A percentile compares a stretch with the other conserved stretches of the same genome.
These are phyloP conservation scores for Alnus rubra DNA, from an alignment of 306 rosid genomes.

Conservation along the genomic window DNA sequence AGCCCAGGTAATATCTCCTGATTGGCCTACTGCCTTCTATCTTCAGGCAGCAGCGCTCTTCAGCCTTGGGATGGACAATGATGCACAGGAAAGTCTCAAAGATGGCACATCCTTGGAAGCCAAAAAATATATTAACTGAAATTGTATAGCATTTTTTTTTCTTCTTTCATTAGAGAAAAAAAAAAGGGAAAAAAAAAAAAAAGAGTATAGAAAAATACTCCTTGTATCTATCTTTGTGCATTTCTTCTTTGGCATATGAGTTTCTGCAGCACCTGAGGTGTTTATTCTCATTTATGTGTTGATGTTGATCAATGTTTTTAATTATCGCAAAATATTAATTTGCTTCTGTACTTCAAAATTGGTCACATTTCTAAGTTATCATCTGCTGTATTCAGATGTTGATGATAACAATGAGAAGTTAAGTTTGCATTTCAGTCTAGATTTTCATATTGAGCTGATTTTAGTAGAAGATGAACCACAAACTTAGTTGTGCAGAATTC, in stretches of 20 bases:
- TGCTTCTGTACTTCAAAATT: conserved; percentile 3
- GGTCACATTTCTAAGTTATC: neutral
- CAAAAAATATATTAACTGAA: conserved; percentile 60
- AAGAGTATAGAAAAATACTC: conserved; percentile 15
- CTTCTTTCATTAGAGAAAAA: conserved; percentile 20
- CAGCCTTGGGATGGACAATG: conserved; percentile 95
- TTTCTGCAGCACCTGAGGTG: conserved; percentile 29
- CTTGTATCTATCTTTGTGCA: conserved; percentile 37
- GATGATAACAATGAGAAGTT: neutral
- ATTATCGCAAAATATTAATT: neutral
- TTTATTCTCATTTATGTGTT: conserved; percentile 27
- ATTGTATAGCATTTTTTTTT: conserved; percentile 53
- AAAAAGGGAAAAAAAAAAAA: neutral
- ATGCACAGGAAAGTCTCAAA: conserved; percentile 90
- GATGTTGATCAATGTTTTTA: neutral
- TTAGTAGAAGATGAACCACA: neutral
- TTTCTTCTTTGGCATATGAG: conserved; percentile 33
- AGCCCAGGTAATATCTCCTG: conserved; percentile 81
- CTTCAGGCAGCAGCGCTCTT: conserved; percentile 93
- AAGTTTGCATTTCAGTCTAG: neutral
- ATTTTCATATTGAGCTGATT: neutral
- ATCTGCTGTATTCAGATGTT: neutral
- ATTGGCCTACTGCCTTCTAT: conserved; percentile 87
- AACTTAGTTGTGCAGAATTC: neutral
- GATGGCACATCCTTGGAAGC: conserved; percentile 85